Conservation (phyloP, 441 rosid genomes). For the Raphanus hybrid region DNA sequence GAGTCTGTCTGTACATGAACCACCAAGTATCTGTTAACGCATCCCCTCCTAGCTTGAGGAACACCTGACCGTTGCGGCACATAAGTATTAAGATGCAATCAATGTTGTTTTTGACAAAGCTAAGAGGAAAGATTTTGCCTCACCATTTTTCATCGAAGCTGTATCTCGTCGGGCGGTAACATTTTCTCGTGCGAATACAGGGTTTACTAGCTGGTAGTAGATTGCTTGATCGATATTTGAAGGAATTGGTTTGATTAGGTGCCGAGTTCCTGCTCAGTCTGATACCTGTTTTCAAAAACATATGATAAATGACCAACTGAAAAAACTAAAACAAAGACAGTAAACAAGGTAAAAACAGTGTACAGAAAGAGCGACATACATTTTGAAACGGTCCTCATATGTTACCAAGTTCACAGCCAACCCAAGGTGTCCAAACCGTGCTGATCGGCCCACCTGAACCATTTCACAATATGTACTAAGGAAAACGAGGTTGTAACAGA, state of each 20-base stretch:
- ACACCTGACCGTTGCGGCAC: constrained; percentile 23
- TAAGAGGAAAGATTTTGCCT: constrained; percentile 16
- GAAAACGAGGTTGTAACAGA: neutral
- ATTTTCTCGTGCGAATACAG: constrained; percentile 23
- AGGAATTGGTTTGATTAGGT: constrained; percentile 91
- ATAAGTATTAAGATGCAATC: neutral
- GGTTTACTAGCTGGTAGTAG: constrained; percentile 65
- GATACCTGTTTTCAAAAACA: constrained; percentile 61
- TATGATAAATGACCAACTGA: neutral
- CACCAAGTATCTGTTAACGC: constrained; percentile 6
- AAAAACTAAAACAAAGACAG: neutral
- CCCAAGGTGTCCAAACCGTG: constrained; percentile 96
- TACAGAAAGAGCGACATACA: constrained; percentile 50
- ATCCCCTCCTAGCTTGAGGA: constrained; percentile 15
- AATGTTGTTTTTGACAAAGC: constrained; percentile 19
- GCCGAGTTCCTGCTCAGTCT: constrained; percentile 97
- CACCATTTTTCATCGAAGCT: constrained; percentile 29
- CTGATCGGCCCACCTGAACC: constrained; percentile 87
- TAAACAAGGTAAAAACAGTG: neutral
- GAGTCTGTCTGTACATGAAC: constrained; percentile 36
- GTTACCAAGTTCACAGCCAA: constrained; percentile 94
- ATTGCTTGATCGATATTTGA: constrained; percentile 87
- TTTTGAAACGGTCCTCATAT: constrained; percentile 92
- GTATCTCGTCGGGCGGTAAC: constrained; percentile 14
- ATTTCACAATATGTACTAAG: constrained; percentile 14